These are phyloP conservation scores for Sphaerulina musiva DNA, from an alignment of 2,329 filamentous ascomycete species.

Conservation along the genomic window DNA sequence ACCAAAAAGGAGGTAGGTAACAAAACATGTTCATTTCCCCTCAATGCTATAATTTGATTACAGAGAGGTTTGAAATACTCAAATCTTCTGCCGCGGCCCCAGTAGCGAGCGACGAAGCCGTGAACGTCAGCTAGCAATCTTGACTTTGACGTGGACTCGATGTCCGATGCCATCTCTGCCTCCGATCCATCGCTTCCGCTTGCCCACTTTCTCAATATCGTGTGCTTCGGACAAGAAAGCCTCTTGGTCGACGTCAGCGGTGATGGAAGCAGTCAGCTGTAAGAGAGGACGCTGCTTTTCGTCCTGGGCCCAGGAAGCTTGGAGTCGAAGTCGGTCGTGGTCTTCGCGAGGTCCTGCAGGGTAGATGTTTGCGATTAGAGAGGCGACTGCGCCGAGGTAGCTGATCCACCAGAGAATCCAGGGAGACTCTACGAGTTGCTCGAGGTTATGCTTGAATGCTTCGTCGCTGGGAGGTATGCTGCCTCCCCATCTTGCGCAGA, in stretches of 20 bases:
- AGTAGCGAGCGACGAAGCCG: neutral
- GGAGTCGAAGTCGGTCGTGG: conserved; percentile 39
- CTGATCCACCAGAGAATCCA: conserved; percentile 59
- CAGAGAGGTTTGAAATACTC: neutral
- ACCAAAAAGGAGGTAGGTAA: too few species aligned
- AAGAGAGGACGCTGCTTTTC: conserved; percentile 40
- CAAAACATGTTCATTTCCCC: too few species aligned
- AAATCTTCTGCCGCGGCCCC: neutral
- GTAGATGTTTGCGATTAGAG: conserved; percentile 53
- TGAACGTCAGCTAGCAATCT: neutral
- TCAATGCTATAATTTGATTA: too few species aligned
- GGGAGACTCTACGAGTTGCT: conserved; percentile 45
- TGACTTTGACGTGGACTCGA: conserved; percentile 34
- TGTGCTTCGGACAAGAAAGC: conserved; percentile 38
- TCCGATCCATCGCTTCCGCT: conserved; percentile 52
- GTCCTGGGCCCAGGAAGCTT: conserved; percentile 39
- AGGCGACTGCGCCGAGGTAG: conserved; percentile 56
- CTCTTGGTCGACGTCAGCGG: conserved; percentile 38
- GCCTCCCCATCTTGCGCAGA: conserved; percentile 69
- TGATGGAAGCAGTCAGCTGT: conserved; percentile 39
- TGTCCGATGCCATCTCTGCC: conserved; percentile 39
- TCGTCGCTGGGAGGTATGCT: conserved; percentile 54
- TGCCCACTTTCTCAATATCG: conserved; percentile 51
- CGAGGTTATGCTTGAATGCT: conserved; percentile 49
- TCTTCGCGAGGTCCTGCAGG: conserved; percentile 49